Base-by-base conservation (phyloP, 75 land plant species). In the Gnetum montanum region DNA sequence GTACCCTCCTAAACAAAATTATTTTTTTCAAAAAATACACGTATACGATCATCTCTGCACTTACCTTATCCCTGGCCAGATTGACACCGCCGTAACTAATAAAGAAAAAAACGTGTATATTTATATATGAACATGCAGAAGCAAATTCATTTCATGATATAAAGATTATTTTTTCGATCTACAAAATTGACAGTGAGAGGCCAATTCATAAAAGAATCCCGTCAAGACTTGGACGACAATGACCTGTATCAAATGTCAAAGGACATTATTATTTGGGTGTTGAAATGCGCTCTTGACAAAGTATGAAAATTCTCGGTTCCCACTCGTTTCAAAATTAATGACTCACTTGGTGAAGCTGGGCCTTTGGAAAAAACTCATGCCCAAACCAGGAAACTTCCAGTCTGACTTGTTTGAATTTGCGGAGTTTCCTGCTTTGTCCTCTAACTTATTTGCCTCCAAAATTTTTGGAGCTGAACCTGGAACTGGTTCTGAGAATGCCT, bases 351-450 rank as follows among this genome's bases (percentile, higher is more conserved):
- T 36, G 19, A 33, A 30, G 5, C 46, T 13, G 30, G 59, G 26
- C 43, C 59, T 57, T 23, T 36, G 43, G 19, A 57, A 43, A 41
- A 57, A 57, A 15, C 49, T n/a, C 43, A 49, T 49, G 23, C 25
- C 25, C 23, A 56, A 56, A 12, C 47, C 59, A 24, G 59, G 59
- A 57, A 57, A 24, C 43, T 25, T 57, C 59, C 59, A 40, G 22
- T 49, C 46, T 26, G 10, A 57, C 4, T 1, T 23, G 43, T 4
- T 57, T 25, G 48, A 41, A 40, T 8, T 25, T 45, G 59, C 8
- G 29, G 46, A 24, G 18, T n/a, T 24, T 8, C 31, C 49, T 57
- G n/a, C 8, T 57, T 36, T 19, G 26, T 15, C 59, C 28, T 25
- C 16, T 8, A 26, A 25, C 26, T 38, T 20, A 24, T 23, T 27